These are phyloP conservation scores for Hypoxylon sp. DNA, from an alignment of 2,329 filamentous ascomycete species.

Conservation along the genomic window DNA sequence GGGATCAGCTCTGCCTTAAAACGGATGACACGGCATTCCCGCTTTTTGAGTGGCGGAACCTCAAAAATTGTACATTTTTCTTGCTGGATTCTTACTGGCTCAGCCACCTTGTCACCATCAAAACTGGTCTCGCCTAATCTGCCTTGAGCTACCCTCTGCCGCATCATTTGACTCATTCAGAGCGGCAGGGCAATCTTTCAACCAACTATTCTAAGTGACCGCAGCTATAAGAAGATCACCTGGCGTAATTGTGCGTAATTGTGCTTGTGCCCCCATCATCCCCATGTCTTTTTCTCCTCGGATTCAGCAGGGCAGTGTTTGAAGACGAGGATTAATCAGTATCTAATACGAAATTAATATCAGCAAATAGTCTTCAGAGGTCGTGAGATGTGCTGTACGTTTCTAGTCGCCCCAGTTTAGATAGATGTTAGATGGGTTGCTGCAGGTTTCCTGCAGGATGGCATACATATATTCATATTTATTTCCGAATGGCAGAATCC, in stretches of 20 bases:
- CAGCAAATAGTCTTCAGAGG: constrained; percentile 5
- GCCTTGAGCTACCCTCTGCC: constrained; percentile 35
- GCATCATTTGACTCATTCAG: constrained; percentile 37
- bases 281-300: constrained; percentile 18
- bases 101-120: constrained; percentile 35
- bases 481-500: constrained; percentile 23
- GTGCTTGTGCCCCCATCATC: constrained; percentile 4
- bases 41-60: constrained; percentile 36
- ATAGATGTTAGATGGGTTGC: background rate
- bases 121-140: constrained; percentile 26
- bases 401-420: constrained; percentile 1
- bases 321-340: constrained; percentile 16
- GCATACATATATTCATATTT: constrained; percentile 19
- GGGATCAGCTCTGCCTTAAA: constrained; percentile 38
- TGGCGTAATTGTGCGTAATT: constrained; percentile 21
- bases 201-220: constrained; percentile 15
- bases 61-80: constrained; percentile 4
- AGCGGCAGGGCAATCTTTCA: constrained; percentile 24
- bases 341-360: constrained; percentile 14
- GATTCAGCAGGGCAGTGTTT: constrained; percentile 20
- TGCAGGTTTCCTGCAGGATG: constrained; percentile 27
- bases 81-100: constrained; percentile 25
- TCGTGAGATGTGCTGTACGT: background rate
- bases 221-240: constrained; percentile 33
- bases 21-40: constrained; percentile 37